Percentiles rank a stretch among this genome's conserved stretches.
Evolutionary conservation across 345 rosid species (phyloP).

Genomic region (Euphorbia lathyris): DNA sequence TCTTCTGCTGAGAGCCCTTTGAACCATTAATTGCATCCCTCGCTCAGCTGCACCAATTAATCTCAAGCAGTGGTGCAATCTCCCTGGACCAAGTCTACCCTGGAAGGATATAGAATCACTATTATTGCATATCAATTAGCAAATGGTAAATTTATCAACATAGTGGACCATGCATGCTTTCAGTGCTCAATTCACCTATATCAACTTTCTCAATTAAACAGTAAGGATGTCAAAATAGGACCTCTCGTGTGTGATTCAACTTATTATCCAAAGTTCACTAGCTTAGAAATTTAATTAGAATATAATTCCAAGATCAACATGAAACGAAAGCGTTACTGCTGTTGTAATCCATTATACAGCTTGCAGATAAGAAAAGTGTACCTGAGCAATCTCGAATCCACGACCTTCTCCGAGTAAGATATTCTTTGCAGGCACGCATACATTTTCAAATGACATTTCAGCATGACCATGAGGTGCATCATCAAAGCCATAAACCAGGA

Average conservation of each 20-base stretch:
- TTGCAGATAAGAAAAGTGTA: conserved; percentile 21
- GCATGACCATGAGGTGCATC: conserved; percentile 99
- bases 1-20: conserved; percentile 76
- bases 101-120: conserved; percentile 33
- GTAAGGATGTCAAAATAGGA: no score
- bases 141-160: no score
- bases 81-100: conserved; percentile 99
- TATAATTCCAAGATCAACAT: neutral
- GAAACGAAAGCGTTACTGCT: neutral
- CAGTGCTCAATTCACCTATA: no score
- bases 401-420: conserved; percentile 95
- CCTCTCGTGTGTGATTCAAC: no score
- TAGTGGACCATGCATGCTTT: no score
- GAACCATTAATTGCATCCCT: conserved; percentile 89
- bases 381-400: conserved; percentile 99
- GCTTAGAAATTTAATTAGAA: neutral
- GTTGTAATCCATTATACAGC: neutral
- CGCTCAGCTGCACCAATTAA: conserved; percentile 96
- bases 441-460: conserved; percentile 73
- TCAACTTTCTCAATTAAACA: no score
- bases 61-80: conserved; percentile 99
- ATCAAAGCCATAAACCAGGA: conserved; percentile 83
- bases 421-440: conserved; percentile 72
- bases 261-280: no score
- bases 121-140: neutral